These are phyloP conservation scores for Aureococcus anophagefferens DNA, from an alignment of 108 stramenopile genomes.

Conservation along the genomic window DNA sequence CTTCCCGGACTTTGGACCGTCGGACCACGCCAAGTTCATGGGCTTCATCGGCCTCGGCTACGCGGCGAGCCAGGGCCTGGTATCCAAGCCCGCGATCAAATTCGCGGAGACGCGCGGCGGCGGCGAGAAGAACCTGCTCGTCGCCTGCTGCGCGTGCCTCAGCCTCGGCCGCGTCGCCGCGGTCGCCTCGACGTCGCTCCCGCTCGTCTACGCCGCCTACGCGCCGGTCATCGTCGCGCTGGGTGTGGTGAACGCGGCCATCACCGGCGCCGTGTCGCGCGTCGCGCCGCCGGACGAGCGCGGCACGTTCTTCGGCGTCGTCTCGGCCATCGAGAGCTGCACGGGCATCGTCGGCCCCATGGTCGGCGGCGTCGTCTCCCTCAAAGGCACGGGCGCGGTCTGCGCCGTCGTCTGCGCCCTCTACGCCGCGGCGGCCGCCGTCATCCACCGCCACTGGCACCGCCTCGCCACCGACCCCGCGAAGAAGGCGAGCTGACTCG, in stretches of 20 bases:
- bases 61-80: slow-evolving; percentile 66
- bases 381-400: no score
- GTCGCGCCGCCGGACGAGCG: slow-evolving; percentile 56
- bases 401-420: no score
- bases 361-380: no score
- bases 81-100: slow-evolving; percentile 55
- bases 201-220: no score
- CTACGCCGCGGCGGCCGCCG: no score
- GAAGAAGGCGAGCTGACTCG: no score
- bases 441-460: no score
- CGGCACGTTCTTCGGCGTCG: slow-evolving; percentile 61
- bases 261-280: slow-evolving; percentile 57
- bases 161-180: slow-evolving; percentile 56
- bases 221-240: slow-evolving; percentile 56
- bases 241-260: slow-evolving; percentile 63
- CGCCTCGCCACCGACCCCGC: no score
- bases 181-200: slow-evolving; percentile 45
- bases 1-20: slow-evolving; percentile 59
- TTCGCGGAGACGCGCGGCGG: slow-evolving; percentile 36
- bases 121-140: no score
- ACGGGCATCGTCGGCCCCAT: slow-evolving; percentile 61
- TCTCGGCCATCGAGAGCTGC: slow-evolving; percentile 58
- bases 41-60: slow-evolving; percentile 63
- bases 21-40: slow-evolving; percentile 65
- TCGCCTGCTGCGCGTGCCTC: slow-evolving; percentile 41